phyloP scores from a whole-genome alignment of 75 land plant species.

The Sequoiadendron giganteum region DNA sequence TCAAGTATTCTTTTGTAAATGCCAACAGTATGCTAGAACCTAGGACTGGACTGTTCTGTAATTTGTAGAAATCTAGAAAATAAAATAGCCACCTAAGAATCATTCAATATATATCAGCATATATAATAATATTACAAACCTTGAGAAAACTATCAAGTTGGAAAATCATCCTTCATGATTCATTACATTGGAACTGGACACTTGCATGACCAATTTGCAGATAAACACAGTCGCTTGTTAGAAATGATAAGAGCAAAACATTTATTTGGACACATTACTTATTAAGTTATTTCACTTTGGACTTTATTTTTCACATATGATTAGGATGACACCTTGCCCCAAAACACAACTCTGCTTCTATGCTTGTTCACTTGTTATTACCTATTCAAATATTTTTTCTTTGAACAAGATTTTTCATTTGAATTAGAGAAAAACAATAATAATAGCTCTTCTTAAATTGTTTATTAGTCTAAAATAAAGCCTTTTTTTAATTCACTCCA shows the following conservation, averaged over 20 bases:
- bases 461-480: no score
- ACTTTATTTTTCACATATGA: no score
- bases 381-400: no score
- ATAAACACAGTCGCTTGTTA: not conserved
- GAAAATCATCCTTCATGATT: not conserved
- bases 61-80: not conserved
- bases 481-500: no score
- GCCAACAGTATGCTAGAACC: not conserved
- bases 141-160: not conserved
- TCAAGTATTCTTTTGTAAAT: not conserved
- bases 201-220: not conserved
- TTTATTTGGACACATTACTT: not conserved
- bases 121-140: not conserved
- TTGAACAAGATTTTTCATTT: no score
- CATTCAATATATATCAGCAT: not conserved
- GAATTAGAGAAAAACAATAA: no score
- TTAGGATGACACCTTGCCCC: no score
- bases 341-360: not conserved
- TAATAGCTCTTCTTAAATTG: no score
- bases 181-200: not conserved
- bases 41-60: not conserved
- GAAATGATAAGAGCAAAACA: not conserved
- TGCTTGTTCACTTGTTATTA: no score
- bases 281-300: no score
- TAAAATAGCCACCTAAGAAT: not conserved